These are phyloP conservation scores for Solanum medicagineum DNA, from an alignment of 257 asterid genomes.

Conservation along the genomic window DNA sequence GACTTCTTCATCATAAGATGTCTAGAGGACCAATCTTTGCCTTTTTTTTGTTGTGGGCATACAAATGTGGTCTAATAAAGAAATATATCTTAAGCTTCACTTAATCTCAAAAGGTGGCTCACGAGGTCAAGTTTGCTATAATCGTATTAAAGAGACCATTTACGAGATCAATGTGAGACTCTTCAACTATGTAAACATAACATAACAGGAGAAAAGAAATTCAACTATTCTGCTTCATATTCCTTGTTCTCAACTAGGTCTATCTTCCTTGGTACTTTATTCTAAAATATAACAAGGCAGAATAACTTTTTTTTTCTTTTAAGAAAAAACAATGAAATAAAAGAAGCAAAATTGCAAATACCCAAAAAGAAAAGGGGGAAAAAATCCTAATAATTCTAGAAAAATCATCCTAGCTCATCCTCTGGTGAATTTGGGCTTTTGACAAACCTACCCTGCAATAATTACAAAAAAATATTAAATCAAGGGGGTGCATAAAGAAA, in stretches of 20 bases:
- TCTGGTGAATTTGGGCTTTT: background rate
- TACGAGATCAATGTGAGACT: background rate
- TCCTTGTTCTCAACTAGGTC: constrained; percentile 4
- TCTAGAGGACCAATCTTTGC: background rate
- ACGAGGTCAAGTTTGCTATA: too few relatives aligned
- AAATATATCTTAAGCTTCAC: too few relatives aligned
- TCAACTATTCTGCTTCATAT: constrained; percentile 1
- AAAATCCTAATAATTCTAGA: background rate
- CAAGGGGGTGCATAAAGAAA: background rate
- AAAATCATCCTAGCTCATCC: background rate
- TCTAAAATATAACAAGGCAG: background rate
- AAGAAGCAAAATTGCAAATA: background rate
- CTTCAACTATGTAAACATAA: background rate
- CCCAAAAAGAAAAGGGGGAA: background rate
- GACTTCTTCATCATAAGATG: background rate
- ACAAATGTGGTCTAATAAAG: background rate
- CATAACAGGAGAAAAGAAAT: background rate
- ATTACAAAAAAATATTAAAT: background rate
- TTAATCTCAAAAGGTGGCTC: too few relatives aligned
- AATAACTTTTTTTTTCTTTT: background rate
- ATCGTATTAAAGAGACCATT: too few relatives aligned
- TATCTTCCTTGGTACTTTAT: constrained; percentile 7
- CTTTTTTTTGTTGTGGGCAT: background rate
- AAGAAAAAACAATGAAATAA: background rate
- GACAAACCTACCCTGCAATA: background rate